Evolutionary conservation across 768 basidiomycete genomes (phyloP).

Genomic region (Cystofilobasidium ferigula): DNA sequence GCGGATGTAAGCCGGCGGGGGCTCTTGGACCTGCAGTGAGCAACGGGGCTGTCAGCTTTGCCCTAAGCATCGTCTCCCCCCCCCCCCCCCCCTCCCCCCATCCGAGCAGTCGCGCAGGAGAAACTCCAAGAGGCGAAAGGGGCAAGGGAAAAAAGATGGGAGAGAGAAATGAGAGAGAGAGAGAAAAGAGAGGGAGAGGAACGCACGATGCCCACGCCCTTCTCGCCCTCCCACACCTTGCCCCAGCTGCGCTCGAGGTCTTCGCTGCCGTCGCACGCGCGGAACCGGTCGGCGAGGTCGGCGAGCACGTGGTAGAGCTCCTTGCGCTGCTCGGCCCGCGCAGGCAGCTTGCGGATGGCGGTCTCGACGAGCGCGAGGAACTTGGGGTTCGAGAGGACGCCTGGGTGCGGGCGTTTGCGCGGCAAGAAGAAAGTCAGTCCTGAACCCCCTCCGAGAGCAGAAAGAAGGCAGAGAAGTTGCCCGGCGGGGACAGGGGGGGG

Average conservation of each 20-base stretch:
- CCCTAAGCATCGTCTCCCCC: no score
- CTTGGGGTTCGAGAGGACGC: slow-evolving; percentile 12
- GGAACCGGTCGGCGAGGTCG: slow-evolving; percentile 6
- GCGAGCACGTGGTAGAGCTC: slow-evolving; percentile 25
- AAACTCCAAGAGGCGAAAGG: no score
- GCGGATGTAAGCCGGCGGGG: neutral
- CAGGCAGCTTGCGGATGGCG: slow-evolving; percentile 8
- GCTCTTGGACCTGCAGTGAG: neutral
- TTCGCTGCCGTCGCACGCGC: slow-evolving; percentile 9
- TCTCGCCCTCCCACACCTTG: slow-evolving; percentile 15
- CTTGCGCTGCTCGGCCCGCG: slow-evolving; percentile 9
- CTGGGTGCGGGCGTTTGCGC: neutral
- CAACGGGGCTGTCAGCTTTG: no score
- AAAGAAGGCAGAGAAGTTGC: neutral
- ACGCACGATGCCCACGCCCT: slow-evolving; percentile 9
- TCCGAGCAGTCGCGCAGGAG: no score
- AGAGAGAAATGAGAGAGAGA: neutral
- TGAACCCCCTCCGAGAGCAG: no score
- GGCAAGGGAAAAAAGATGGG: neutral
- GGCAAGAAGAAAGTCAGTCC: no score
- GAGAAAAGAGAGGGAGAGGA: neutral
- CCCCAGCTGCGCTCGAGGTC: slow-evolving; percentile 15
- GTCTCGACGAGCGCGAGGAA: slow-evolving; percentile 14
- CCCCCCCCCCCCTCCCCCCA: no score
- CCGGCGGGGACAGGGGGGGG: no score